Evolutionary conservation across 352 stramenopile genomes (phyloP).

Genomic region (Discostella stelligera): DNA sequence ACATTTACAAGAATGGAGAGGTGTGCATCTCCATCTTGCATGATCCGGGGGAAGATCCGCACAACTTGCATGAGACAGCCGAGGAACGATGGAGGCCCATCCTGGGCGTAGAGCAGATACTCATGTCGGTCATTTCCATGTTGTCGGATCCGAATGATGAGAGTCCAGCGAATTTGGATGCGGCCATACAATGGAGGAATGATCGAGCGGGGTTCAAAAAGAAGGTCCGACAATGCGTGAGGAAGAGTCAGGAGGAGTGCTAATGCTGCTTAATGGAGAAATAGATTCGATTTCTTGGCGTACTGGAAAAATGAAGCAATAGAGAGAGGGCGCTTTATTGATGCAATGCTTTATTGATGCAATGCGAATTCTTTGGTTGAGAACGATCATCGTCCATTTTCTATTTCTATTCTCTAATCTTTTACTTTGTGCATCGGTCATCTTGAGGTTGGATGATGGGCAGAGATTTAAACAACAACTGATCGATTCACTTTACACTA

Average conservation of each 20-base stretch:
- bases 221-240: constrained; percentile 78
- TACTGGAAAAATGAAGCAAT: constrained; percentile 6
- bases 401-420: neutral
- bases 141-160: constrained; percentile 99
- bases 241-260: constrained; percentile 83
- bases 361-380: neutral
- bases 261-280: constrained; percentile 21
- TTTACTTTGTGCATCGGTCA: neutral
- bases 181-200: constrained; percentile 88
- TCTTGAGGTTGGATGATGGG: neutral
- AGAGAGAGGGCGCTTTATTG: neutral
- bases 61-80: constrained; percentile 96
- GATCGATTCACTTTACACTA: neutral
- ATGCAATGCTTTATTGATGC: neutral
- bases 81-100: constrained; percentile 98
- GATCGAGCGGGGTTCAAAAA: constrained; percentile 81
- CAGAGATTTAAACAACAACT: neutral
- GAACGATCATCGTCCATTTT: neutral
- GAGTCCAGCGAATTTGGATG: constrained; percentile 99
- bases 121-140: constrained; percentile 95
- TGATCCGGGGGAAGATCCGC: constrained; percentile 94
- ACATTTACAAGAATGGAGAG: constrained; percentile 97
- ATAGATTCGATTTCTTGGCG: neutral
- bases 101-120: constrained; percentile 89
- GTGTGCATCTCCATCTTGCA: constrained; percentile 99